phyloP scores from a whole-genome alignment of 2,329 filamentous ascomycete species.

The Colletotrichum sp. region DNA sequence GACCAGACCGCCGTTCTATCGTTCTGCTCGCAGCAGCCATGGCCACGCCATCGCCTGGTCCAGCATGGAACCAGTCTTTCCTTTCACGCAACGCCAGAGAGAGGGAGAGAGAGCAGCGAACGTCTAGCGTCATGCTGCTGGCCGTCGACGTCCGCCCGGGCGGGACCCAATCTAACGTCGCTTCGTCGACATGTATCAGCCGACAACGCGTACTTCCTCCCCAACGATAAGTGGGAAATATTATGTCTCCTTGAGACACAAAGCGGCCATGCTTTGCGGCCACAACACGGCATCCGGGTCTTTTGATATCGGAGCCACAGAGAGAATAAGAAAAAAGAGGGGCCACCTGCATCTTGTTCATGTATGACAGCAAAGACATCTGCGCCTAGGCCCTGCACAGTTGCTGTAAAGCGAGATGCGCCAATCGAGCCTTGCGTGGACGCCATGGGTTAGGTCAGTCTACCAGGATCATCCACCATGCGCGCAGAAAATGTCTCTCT shows the following conservation, averaged over 20 bases:
- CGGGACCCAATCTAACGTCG: not conserved
- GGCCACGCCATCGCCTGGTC: not conserved
- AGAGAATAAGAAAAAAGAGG: not conserved
- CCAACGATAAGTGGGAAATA: not conserved
- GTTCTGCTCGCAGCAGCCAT: not conserved
- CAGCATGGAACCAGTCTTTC: not conserved
- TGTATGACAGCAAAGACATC: conserved; percentile 20
- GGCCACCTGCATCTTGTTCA: not conserved
- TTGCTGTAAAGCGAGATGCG: conserved; percentile 15
- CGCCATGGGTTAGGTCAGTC: conserved; percentile 10
- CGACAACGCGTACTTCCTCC: not conserved
- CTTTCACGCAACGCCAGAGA: not conserved
- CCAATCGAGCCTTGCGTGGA: conserved; percentile 18
- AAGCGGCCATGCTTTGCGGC: not conserved
- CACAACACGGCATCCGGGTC: not conserved
- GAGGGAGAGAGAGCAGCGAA: not conserved
- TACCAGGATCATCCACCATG: conserved; percentile 5
- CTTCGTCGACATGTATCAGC: not conserved
- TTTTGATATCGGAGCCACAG: not conserved
- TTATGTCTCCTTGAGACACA: not conserved
- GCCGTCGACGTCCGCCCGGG: not conserved
- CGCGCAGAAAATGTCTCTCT: not conserved
- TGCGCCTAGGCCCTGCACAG: conserved; percentile 11
- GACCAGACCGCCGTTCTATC: conserved; percentile 17
- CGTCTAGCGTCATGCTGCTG: not conserved